Percentiles rank a stretch among this genome's conserved stretches.
phyloP scores from a whole-genome alignment of 495 filamentous ascomycete genomes.

The Pseudotulostoma volvatum region DNA sequence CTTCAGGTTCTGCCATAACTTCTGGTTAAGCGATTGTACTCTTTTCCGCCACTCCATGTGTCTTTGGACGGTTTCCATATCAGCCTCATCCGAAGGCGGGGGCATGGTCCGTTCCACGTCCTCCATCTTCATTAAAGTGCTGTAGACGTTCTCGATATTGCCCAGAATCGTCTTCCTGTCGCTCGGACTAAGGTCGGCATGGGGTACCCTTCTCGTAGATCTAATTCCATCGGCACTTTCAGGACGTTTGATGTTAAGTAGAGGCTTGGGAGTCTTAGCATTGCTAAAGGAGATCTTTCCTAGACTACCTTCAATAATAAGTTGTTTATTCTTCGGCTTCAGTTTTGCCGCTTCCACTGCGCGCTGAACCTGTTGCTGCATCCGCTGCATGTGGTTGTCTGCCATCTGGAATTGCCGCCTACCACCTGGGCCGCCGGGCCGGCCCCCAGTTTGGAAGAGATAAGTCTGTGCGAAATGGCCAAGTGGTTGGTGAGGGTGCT shows the following conservation, averaged over 20 bases:
- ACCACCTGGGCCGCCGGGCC: conserved; percentile 44
- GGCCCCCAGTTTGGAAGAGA: conserved; percentile 76
- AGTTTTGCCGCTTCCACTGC: conserved; percentile 93
- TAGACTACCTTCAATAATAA: conserved; percentile 96
- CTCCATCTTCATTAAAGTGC: conserved; percentile 78
- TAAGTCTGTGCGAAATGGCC: conserved; percentile 98
- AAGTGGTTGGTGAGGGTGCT: conserved; percentile 77
- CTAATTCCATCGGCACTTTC: conserved; percentile 45
- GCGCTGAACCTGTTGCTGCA: conserved; percentile 97
- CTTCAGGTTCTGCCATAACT: conserved; percentile 70
- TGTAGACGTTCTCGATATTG: conserved; percentile 77
- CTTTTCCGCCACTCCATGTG: conserved; percentile 57
- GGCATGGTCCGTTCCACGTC: conserved; percentile 87
- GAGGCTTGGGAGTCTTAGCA: conserved; percentile 83
- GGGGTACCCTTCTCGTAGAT: conserved; percentile 21
- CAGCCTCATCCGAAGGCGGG: conserved; percentile 43
- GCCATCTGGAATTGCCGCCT: conserved; percentile 56
- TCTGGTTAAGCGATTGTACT: conserved; percentile 54
- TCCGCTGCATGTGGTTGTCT: conserved; percentile 94
- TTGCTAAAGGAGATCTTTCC: conserved; percentile 99
- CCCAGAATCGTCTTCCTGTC: conserved; percentile 71
- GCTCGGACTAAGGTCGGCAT: conserved; percentile 35
- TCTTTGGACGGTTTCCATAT: conserved; percentile 43
- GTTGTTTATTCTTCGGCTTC: conserved; percentile 92
- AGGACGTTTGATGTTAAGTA: conserved; percentile 87